Percentiles rank a stretch among this genome's conserved stretches.
phyloP scores from a whole-genome alignment of 805 yeast genomes.

The Saturnispora gosingensis region DNA sequence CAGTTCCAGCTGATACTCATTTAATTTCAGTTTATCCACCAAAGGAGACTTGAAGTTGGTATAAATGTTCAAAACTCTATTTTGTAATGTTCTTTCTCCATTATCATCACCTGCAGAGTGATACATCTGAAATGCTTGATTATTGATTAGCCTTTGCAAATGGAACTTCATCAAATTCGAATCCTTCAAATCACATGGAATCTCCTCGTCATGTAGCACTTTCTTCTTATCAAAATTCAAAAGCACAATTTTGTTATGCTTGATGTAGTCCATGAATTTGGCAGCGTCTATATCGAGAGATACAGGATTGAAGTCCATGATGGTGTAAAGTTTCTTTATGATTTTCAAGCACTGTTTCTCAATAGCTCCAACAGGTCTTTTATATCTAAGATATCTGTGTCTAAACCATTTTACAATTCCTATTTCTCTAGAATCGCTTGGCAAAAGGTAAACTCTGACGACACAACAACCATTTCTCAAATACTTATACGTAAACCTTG shows the following conservation, averaged over 20 bases:
- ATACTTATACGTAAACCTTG: conserved; percentile 37
- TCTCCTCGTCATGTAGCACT: neutral
- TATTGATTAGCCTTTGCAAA: conserved; percentile 28
- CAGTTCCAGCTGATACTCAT: conserved; percentile 16
- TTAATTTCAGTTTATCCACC: conserved; percentile 15
- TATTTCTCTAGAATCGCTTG: conserved; percentile 33
- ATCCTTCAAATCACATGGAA: neutral
- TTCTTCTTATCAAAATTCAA: neutral
- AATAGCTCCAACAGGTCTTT: conserved; percentile 28
- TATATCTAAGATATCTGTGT: conserved; percentile 23
- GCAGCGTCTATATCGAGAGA: conserved; percentile 29
- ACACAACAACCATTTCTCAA: conserved; percentile 18
- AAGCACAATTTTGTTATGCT: neutral
- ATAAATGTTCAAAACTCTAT: conserved; percentile 27
- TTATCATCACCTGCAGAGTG: neutral
- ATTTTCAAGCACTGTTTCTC: conserved; percentile 23
- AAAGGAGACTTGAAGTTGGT: conserved; percentile 27
- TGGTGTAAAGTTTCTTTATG: conserved; percentile 30
- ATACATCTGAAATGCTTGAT: conserved; percentile 11
- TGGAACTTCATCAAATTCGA: conserved; percentile 22
- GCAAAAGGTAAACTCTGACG: conserved; percentile 40
- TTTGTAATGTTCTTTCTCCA: neutral
- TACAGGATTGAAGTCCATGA: conserved; percentile 33
- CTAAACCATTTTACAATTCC: conserved; percentile 31
- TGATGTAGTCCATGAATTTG: conserved; percentile 8